These are phyloP conservation scores for Sporopachydermia cereana DNA, from an alignment of 1,139 yeast species.

Conservation along the genomic window DNA sequence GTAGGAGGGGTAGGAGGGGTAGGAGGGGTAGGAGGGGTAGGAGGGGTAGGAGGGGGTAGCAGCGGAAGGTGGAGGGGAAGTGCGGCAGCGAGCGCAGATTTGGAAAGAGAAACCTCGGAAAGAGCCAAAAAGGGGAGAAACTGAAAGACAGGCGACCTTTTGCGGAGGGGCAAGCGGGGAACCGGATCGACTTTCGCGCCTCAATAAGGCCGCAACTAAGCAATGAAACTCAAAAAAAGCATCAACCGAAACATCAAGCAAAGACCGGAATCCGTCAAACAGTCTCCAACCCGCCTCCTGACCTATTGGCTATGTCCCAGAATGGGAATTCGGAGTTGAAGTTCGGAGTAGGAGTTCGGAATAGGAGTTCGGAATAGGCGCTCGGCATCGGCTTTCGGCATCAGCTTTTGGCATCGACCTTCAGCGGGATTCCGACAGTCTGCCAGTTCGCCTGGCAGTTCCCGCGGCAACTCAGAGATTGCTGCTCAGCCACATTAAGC, in stretches of 20 bases:
- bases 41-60: no score
- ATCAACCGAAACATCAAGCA: not conserved
- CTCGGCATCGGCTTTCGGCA: not conserved
- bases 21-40: no score
- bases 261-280: not conserved
- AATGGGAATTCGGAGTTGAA: not conserved
- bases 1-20: no score
- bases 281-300: no score
- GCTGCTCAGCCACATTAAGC: no score
- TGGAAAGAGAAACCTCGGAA: not conserved
- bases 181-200: not conserved
- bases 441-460: no score
- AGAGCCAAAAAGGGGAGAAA: not conserved
- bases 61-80: not conserved
- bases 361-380: not conserved
- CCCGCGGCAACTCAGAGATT: no score
- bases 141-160: not conserved
- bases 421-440: not conserved
- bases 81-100: not conserved
- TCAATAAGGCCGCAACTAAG: not conserved
- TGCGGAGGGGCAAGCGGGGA: not conserved
- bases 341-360: not conserved
- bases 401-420: not conserved
- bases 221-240: not conserved
- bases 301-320: no score